Evolutionary conservation across 2,329 filamentous ascomycete species (phyloP).

Genomic region (Penicillium sp.): DNA sequence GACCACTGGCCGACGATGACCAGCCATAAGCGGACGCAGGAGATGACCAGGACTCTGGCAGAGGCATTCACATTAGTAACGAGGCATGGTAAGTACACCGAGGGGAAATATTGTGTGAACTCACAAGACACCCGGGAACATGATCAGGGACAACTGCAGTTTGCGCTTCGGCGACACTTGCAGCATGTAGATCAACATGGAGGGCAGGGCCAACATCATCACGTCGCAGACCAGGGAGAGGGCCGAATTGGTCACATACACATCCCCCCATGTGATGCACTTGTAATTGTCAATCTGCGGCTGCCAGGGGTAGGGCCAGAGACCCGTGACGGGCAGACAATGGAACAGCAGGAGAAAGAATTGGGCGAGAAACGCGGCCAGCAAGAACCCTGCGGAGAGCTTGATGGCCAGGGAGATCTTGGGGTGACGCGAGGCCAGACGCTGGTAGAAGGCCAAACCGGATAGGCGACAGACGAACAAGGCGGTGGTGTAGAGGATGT

Average conservation of each 20-base stretch:
- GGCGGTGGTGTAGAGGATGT: slow-evolving; percentile 46
- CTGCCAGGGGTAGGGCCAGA: slow-evolving; percentile 48
- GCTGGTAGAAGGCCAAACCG: slow-evolving; percentile 46
- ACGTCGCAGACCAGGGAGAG: slow-evolving; percentile 46
- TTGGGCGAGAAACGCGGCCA: slow-evolving; percentile 42
- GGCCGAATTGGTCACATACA: slow-evolving; percentile 46
- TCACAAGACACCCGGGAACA: slow-evolving; percentile 45
- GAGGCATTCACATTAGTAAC: too few species aligned
- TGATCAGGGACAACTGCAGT: slow-evolving; percentile 41
- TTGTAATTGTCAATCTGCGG: slow-evolving; percentile 35
- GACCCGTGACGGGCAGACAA: slow-evolving; percentile 43
- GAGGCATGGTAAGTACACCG: too few species aligned
- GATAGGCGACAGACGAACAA: slow-evolving; percentile 46
- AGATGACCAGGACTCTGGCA: slow-evolving; percentile 40
- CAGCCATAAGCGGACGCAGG: slow-evolving; percentile 41
- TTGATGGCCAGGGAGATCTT: slow-evolving; percentile 20
- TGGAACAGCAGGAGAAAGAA: slow-evolving; percentile 46
- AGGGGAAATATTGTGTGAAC: too few species aligned
- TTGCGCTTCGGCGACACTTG: slow-evolving; percentile 41
- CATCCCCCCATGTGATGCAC: slow-evolving; percentile 45
- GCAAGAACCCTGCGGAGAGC: slow-evolving; percentile 28
- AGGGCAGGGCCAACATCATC: slow-evolving; percentile 44
- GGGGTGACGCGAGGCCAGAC: slow-evolving; percentile 34
- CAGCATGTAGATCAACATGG: slow-evolving; percentile 41
- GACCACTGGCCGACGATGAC: slow-evolving; percentile 43